Evolutionary conservation across 1,284 basidiomycete species (phyloP).

Genomic region (Apiotrichum domesticum): DNA sequence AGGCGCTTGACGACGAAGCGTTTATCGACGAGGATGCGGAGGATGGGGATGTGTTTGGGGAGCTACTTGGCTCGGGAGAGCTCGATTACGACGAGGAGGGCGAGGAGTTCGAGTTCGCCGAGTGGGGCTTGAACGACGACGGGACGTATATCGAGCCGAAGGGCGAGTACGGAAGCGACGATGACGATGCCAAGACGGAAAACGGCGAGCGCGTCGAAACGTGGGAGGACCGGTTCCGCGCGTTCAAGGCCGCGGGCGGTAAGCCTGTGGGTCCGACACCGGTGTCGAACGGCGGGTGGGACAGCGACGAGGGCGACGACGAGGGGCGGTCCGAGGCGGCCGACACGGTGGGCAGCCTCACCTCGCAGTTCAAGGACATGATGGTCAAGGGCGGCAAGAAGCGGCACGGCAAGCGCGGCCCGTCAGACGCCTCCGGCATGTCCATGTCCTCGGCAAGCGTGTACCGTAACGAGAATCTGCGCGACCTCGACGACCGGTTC

Average conservation of each 20-base stretch:
- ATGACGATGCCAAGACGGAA: constrained; percentile 38
- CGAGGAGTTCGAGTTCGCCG: constrained; percentile 62
- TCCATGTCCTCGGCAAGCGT: constrained; percentile 97
- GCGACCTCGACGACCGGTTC: constrained; percentile 86
- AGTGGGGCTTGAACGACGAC: constrained; percentile 52
- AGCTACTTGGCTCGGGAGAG: constrained; percentile 54
- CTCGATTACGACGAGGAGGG: constrained; percentile 47
- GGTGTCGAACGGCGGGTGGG: constrained; percentile 19
- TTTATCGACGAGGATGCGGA: constrained; percentile 63
- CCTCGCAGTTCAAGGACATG: constrained; percentile 54
- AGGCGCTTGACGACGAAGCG: constrained; percentile 93
- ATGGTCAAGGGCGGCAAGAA: constrained; percentile 68
- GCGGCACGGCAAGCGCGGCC: constrained; percentile 62
- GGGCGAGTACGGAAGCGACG: constrained; percentile 25
- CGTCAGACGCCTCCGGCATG: constrained; percentile 76
- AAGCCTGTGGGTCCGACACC: constrained; percentile 42
- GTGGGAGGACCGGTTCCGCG: constrained; percentile 71
- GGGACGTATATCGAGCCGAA: neutral
- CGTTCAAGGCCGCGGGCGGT: constrained; percentile 56
- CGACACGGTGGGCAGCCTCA: constrained; percentile 70
- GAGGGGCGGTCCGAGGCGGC: constrained; percentile 62
- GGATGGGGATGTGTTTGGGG: constrained; percentile 50
- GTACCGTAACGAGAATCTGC: constrained; percentile 83
- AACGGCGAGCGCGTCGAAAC: constrained; percentile 36
- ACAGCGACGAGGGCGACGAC: constrained; percentile 27